Evolutionary conservation across 2,329 filamentous ascomycete species (phyloP), one percentile per base, ranked within the genome.

Genomic region (Trichoderma harzianum): DNA sequence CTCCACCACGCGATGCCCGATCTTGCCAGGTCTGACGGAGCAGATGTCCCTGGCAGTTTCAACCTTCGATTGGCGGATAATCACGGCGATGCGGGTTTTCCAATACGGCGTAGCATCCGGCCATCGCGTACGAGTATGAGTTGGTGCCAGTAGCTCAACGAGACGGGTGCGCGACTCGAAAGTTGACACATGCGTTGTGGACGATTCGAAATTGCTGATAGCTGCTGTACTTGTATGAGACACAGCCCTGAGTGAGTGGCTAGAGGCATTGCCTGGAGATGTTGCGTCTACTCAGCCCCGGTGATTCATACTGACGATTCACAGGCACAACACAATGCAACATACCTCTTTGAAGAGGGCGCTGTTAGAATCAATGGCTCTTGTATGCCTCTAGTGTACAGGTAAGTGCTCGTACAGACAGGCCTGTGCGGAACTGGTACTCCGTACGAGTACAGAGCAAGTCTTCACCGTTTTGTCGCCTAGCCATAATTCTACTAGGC

Each of bases 1-100:
- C 57, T 62, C 67, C 67, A 36, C 36, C 67, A 55, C 39, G 36
- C 67, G 67, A 69, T 63, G 43, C 57, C 67, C 43, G 43, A 69
- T 62, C 58, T 21, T 24, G 28, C 39, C 58, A 62, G 51, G 57
- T 30, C 57, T 63, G 21, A 55, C 30, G 67, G 67, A 63, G 43
- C 58, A 55, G 16, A 61, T 55, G 21, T 32, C 57, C 57, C 58
- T 61, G 43, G 24, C 57, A 68, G 34, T 32, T 47, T 43, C 34
- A 30, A 58, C 36, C 8, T 34, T 43, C 55, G 34, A 60, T 68
- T 60, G 32, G 64, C 64, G 53, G 65, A 16, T 34, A n/a, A 32
- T 16, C 32, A 34, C 24, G n/a, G 11, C 53, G 53, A 68, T 47
- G 34, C 51, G 10, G 24, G 21, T 53, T 32, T 43, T 68, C 51